Conservation (phyloP, 306 rosid genomes). For the Mimosa pudica region DNA sequence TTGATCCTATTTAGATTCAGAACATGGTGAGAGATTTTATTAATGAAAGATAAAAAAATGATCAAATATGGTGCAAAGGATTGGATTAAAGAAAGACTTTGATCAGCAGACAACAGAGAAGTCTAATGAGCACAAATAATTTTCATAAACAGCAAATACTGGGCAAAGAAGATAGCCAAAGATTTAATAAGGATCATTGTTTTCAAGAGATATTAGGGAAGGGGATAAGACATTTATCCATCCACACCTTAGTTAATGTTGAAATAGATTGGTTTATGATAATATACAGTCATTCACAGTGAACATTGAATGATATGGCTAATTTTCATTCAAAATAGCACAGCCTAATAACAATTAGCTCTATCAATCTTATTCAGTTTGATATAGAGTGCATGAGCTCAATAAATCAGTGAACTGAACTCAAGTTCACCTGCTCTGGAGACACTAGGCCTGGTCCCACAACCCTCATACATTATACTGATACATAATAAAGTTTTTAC, state of each 20-base stretch:
- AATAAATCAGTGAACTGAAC: neutral
- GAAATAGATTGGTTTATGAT: neutral
- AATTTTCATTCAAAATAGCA: neutral
- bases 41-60: neutral
- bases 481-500: neutral
- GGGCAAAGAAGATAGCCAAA: neutral
- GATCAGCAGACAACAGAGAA: constrained; percentile 16
- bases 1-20: constrained; percentile 48
- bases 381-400: neutral
- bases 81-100: constrained; percentile 1
- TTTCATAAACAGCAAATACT: constrained; percentile 15
- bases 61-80: constrained; percentile 2
- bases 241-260: neutral
- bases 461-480: neutral
- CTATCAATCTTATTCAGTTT: neutral
- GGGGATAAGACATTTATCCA: neutral
- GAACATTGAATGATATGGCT: neutral
- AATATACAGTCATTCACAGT: neutral
- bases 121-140: constrained; percentile 20
- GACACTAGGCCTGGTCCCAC: neutral
- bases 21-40: constrained; percentile 11
- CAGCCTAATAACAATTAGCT: neutral
- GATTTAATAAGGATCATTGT: neutral
- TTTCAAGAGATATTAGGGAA: neutral
- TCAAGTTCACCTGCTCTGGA: neutral